phyloP scores from a whole-genome alignment of 2,329 filamentous ascomycete species.

The Epichloe amarillans region DNA sequence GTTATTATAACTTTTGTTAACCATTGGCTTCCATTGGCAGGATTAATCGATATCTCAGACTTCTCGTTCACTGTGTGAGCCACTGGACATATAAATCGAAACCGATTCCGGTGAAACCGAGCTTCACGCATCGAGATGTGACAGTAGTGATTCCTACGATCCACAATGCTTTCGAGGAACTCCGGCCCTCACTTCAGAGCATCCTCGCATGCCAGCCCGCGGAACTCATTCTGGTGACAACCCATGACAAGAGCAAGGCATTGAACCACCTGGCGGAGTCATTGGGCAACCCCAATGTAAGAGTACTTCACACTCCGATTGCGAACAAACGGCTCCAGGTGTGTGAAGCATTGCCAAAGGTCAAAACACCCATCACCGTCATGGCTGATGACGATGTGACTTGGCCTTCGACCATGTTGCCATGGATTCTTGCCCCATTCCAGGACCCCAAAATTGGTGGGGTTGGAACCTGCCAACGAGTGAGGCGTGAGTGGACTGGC shows the following conservation, averaged over 20 bases:
- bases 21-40: conserved; percentile 28
- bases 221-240: conserved; percentile 76
- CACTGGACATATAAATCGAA: conserved; percentile 83
- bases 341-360: conserved; percentile 76
- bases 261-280: conserved; percentile 54
- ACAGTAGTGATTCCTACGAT: conserved; percentile 92
- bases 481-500: conserved; percentile 53
- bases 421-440: conserved; percentile 88
- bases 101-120: conserved; percentile 69
- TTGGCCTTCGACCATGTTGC: conserved; percentile 74
- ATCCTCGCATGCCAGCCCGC: conserved; percentile 57
- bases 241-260: conserved; percentile 60
- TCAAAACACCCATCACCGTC: conserved; percentile 71
- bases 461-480: conserved; percentile 81
- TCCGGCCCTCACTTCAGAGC: conserved; percentile 68
- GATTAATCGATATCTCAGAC: conserved; percentile 74
- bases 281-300: conserved; percentile 46
- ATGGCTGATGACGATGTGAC: conserved; percentile 95
- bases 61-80: conserved; percentile 72
- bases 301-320: conserved; percentile 64
- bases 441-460: conserved; percentile 74
- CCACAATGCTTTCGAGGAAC: conserved; percentile 71
- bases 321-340: conserved; percentile 95
- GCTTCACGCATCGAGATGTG: conserved; percentile 67
- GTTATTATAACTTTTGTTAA: neutral